Evolutionary conservation across 2,329 filamentous ascomycete species (phyloP).

Genomic region (Microascus cirrosus): DNA sequence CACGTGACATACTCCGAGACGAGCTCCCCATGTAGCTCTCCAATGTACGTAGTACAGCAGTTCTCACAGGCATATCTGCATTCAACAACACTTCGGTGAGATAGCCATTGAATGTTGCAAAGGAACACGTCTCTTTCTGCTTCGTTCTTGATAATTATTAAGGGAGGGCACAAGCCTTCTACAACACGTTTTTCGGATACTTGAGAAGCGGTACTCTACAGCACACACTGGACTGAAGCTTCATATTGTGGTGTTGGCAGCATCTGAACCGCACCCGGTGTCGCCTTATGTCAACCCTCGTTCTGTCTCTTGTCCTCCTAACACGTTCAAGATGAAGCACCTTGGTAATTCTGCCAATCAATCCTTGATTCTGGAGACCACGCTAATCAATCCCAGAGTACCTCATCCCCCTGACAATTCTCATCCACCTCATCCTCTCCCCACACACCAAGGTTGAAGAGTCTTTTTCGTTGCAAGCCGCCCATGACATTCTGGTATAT

Average conservation of each 20-base stretch:
- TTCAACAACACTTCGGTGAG: neutral
- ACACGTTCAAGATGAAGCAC: neutral
- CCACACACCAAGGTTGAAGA: slow-evolving; percentile 98
- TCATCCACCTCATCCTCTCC: slow-evolving; percentile 60
- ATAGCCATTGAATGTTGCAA: too few relatives aligned
- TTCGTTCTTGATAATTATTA: too few relatives aligned
- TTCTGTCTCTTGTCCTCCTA: neutral
- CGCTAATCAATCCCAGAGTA: slow-evolving; percentile 18
- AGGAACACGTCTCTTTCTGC: too few relatives aligned
- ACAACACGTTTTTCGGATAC: too few relatives aligned
- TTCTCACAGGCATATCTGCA: neutral
- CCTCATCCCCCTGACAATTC: slow-evolving; percentile 50
- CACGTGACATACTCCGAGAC: neutral
- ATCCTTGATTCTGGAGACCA: slow-evolving; percentile 13
- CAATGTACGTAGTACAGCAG: neutral
- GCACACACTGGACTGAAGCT: too few relatives aligned
- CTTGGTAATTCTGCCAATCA: slow-evolving; percentile 8
- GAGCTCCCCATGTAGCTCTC: neutral
- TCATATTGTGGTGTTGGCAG: too few relatives aligned
- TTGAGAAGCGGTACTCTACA: too few relatives aligned
- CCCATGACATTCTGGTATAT: slow-evolving; percentile 78
- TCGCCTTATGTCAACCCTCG: neutral
- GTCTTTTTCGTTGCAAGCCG: slow-evolving; percentile 93
- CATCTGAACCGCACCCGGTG: neutral
- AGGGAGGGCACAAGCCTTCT: too few relatives aligned